Percentiles rank a stretch among this genome's conserved stretches.
These are phyloP conservation scores for Plasmodium chabaudi DNA, from an alignment of 169 alveolate genomes.

Conservation along the genomic window DNA sequence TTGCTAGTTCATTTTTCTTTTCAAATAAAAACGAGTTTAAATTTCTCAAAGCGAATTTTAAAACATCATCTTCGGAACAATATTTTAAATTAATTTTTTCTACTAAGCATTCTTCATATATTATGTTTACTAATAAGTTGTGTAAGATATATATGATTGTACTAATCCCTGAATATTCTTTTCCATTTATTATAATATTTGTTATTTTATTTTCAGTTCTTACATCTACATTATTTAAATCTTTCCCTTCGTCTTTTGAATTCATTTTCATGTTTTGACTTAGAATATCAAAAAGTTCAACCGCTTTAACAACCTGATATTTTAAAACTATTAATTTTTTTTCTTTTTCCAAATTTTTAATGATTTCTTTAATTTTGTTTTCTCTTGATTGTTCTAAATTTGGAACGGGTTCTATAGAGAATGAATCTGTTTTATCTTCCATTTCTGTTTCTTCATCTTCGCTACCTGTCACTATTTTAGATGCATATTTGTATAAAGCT, in stretches of 20 bases:
- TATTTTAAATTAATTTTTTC: conserved; percentile 22
- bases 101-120: background rate
- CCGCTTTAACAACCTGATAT: conserved; percentile 43
- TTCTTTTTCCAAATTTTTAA: conserved; percentile 6
- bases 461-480: background rate
- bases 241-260: background rate
- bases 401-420: background rate
- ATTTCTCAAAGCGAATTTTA: background rate
- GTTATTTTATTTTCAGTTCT: background rate
- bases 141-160: conserved; percentile 20
- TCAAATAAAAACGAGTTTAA: background rate
- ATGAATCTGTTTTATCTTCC: background rate
- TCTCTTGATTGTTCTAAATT: background rate
- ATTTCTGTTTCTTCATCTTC: background rate
- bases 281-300: conserved; percentile 13
- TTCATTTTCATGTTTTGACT: background rate
- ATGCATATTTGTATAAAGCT: too few relatives aligned
- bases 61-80: conserved; percentile 12
- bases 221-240: background rate
- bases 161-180: conserved; percentile 30
- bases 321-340: conserved; percentile 23
- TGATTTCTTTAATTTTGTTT: background rate
- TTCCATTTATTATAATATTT: conserved; percentile 31
- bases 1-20: background rate
- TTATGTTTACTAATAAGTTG: conserved; percentile 5